Evolutionary conservation across 2,329 filamentous ascomycete genomes (phyloP), one percentile per base, ranked within the genome.

Genomic region (Scedosporium aurantiacum): DNA sequence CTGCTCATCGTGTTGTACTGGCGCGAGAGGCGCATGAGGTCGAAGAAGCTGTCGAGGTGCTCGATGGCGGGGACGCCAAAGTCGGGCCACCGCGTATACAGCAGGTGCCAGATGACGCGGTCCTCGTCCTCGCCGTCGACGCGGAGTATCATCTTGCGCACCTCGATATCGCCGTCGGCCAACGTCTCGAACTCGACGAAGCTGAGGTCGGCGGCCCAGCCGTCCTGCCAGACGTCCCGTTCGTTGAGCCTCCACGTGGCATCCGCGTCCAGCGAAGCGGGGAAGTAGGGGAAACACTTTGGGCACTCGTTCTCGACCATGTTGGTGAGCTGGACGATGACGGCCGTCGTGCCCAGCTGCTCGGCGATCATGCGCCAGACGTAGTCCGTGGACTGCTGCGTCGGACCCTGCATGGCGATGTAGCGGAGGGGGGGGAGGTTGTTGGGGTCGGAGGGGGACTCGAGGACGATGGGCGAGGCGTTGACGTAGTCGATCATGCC

Each of bases 361-460:
- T 95, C 87, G 71, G 90, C 89, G 41, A 97, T 79, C 94, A 99
- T 99, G 70, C 94, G 90, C 90, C 93, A 99, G 66, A 96, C 89
- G 70, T 96, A 91, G 66, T 86, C 84, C 61, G 88, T 80, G 16
- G 89, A 90, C 27, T 84, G 82, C 63, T 80, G 74, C 69, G 92
- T 96, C 5, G 94, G 94, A 0, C 94, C 94, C 75, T 95, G 91
- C 72, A 95, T 97, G 60, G 92, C 94, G 67, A 99, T 96, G 73
- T 95, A 97, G 61, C 82, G 75, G 57, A 81, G 74, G 2, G 77
- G 72, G 1, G 76, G 74, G 7, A 71, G 70, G 2, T 67, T 65
- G 2, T 67, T 65, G 0, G 71, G 70, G 60, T 75, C 71, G 12
- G 75, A 69, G 2, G 73, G 71, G 1, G 80, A 77, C 58, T 76